Evolutionary conservation across 345 rosid species (phyloP), one percentile per base, ranked within the genome.

Genomic region (Diplotaxis tenuifolia): DNA sequence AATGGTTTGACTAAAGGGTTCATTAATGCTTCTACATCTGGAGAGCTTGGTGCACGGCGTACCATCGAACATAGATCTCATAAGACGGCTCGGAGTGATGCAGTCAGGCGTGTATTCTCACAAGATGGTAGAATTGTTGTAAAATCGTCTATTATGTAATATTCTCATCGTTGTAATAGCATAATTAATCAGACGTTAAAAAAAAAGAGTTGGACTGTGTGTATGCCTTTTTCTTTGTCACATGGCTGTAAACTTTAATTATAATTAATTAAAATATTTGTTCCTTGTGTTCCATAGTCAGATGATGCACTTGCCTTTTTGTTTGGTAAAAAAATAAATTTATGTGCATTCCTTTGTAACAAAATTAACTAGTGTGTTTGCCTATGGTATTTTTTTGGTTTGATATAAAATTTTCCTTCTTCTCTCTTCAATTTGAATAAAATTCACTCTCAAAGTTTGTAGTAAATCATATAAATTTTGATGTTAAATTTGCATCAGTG

Each of bases 191-290:
- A n/a, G n/a, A n/a, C n/a, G 20, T 72, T 52, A 12, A 63, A 62
- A n/a, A n/a, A n/a, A n/a, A n/a, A n/a, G 45, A 40, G 7, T 0
- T 40, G 47, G 15, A 4, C 47, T 40, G 47, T 45, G 50, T 45
- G 15, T 45, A 45, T 16, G 6, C 3, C n/a, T 45, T n/a, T 42
- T 14, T n/a, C 28, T 45, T n/a, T n/a, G 50, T 15, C 50, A 45
- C 50, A 45, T 45, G 42, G 64, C 56, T 54, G 32, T 52, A 71
- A 22, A 53, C 45, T 59, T 47, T 38, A 28, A 5, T 58, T 58
- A 58, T 9, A 21, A 27, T 3, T 53, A 52, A 42, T 36, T 36
- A 32, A 11, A 40, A n/a, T 16, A 45, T 45, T 45, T 15, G 18
- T n/a, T 45, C 9, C 49, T 45, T 45, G 50, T 45, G 50, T 45